Base-by-base conservation (phyloP, 768 basidiomycete genomes). In the Thelephora aurantiotincta region DNA sequence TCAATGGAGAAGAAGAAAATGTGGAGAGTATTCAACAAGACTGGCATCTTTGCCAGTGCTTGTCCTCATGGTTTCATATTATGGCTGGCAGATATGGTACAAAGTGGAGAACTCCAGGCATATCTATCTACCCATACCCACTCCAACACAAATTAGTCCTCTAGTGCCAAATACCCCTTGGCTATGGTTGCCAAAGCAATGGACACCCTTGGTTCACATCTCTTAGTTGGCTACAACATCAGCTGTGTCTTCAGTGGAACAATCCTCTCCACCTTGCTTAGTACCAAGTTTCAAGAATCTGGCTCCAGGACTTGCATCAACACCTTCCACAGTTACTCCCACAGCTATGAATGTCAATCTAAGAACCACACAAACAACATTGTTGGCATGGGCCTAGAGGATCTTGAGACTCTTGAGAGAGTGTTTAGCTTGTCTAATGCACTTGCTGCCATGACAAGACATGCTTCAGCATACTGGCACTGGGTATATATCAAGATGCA, bases 271-370 rank as follows among this genome's bases (percentile, higher is more conserved):
- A 50, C 33, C 43, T 35, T 5, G 34, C 12, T 43, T 12, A 18
- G 30, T 18, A 9, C 9, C 5, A 22, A 34, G 18, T 5, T 23
- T 16, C n/a, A 50, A 6, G 11, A 7, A 18, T 30, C 38, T 23
- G 30, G 18, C 19, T 43, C 52, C 13, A 45, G 47, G 37, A 19
- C 54, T 0, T 53, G 11, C 11, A 11, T 36, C 35, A 36, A 11
- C 35, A 11, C 16, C 16, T 36, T 55, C 34, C 57, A 53, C 36
- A 52, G 57, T 7, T 53, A 55, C 42, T 49, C 52, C 4, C 57
- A 58, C 46, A 51, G 51, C 38, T 30, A 46, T 7, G 26, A 33
- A 12, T 58, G 57, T 43, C 57, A 58, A 47, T 50, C 55, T n/a
- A 6, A 6, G 2, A 38, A 51, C 37, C 57, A 57, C 38, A 53